Evolutionary conservation across 1,284 basidiomycete genomes (phyloP).

Genomic region (Rhodofomes roseus): DNA sequence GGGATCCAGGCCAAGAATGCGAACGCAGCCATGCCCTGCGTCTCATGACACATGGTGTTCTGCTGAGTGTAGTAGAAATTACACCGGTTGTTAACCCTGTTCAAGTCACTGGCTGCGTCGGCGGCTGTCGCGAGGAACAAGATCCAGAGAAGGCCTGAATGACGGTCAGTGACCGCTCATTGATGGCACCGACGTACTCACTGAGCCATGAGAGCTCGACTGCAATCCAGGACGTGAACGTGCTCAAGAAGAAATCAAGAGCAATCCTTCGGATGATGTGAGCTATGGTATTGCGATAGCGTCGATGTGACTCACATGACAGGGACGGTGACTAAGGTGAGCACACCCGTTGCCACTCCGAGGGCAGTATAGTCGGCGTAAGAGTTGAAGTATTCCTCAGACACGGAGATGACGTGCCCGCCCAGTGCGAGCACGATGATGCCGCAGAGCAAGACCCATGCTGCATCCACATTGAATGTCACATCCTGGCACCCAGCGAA

Average conservation of each 20-base stretch:
- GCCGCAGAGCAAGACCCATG: conserved; percentile 9
- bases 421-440: conserved; percentile 19
- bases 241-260: conserved; percentile 20
- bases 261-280: conserved; percentile 13
- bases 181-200: conserved; percentile 7
- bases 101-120: conserved; percentile 7
- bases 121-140: conserved; percentile 18
- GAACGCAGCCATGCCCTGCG: conserved; percentile 19
- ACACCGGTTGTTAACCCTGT: conserved; percentile 5
- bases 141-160: conserved; percentile 17
- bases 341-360: conserved; percentile 17
- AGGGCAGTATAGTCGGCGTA: conserved; percentile 18
- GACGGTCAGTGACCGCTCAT: not conserved
- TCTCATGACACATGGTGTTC: conserved; percentile 18
- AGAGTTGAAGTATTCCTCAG: conserved; percentile 7
- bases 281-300: no score
- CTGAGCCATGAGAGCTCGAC: conserved; percentile 25
- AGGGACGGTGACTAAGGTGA: conserved; percentile 21
- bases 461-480: not conserved
- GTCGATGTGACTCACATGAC: conserved; percentile 15
- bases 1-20: conserved; percentile 18
- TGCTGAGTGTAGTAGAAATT: conserved; percentile 10
- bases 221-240: conserved; percentile 26
- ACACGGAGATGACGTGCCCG: conserved; percentile 16
- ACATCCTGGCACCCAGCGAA: not conserved